Percentiles rank a stretch among this genome's conserved stretches.
Conservation (phyloP, 768 basidiomycete genomes). For the Agrocybe praecox region DNA sequence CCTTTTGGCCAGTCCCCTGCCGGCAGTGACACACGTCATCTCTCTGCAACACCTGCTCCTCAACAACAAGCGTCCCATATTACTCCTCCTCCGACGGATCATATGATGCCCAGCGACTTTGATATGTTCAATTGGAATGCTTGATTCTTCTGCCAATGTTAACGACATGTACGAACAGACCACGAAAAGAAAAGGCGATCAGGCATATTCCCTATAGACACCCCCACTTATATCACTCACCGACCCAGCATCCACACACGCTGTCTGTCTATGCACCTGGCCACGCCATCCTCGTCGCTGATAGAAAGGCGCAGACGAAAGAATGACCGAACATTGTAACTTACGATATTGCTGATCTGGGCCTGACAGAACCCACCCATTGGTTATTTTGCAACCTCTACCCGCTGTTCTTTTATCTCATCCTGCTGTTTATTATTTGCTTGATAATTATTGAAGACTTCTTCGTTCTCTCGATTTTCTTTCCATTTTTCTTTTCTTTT, state of each 20-base stretch:
- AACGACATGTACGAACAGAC: not conserved
- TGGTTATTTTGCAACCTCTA: slow-evolving; percentile 5
- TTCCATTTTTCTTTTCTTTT: slow-evolving; percentile 19
- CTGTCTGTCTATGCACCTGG: not conserved
- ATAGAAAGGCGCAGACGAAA: slow-evolving; percentile 7
- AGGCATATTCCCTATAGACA: not conserved
- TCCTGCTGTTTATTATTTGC: slow-evolving; percentile 29
- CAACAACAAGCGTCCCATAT: slow-evolving; percentile 36
- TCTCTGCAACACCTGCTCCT: slow-evolving; percentile 54
- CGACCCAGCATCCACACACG: not conserved
- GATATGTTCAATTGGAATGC: slow-evolving; percentile 63
- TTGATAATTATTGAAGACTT: slow-evolving; percentile 29
- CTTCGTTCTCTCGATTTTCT: slow-evolving; percentile 18
- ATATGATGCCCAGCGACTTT: slow-evolving; percentile 47
- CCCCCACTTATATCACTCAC: not conserved
- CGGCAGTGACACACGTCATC: slow-evolving; percentile 42
- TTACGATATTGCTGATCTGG: slow-evolving; percentile 20
- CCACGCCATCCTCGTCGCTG: slow-evolving; percentile 1
- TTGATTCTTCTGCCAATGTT: slow-evolving; percentile 20
- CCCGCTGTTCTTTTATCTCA: slow-evolving; percentile 1
- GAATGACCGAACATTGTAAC: slow-evolving; percentile 18
- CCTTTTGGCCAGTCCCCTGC: slow-evolving; percentile 41
- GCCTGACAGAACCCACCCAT: slow-evolving; percentile 8
- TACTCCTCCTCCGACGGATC: slow-evolving; percentile 45
- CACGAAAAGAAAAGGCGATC: not conserved